Evolutionary conservation across 805 yeast species (phyloP), one percentile per base, ranked within the genome.

Genomic region (Brettanomyces anomalus): DNA sequence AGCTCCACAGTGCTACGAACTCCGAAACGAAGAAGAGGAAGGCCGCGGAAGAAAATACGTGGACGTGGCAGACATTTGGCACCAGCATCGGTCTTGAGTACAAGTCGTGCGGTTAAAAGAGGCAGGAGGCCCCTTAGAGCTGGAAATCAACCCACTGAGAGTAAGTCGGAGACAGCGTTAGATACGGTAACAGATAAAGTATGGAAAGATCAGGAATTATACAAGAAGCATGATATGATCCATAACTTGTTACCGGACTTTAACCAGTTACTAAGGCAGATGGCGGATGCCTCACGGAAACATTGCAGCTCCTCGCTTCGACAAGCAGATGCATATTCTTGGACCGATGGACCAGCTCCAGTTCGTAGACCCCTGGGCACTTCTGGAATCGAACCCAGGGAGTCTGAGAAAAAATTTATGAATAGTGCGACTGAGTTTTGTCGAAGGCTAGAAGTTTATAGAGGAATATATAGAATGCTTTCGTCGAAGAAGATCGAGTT

Each of bases 401-500:
- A 2, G 13, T 7, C 18, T 14, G 40, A 45, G 13, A n/a, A 39
- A 26, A 18, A 35, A 8, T 45, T 37, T 32, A 16, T 42, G 13
- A 5, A 33, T 8, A 17, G 35, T 39, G 42, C 47, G 8, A 32
- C 37, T 13, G 41, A 36, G 4, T 16, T 45, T 8, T 45, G 47
- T 20, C 15, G 21, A 36, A 36, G 36, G 36, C 32, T 45, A n/a
- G 37, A 35, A 32, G 30, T 24, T 7, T 45, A 45, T 32, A 32
- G 47, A 33, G 45, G 42, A 30, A 18, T 42, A 6, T 45, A 45
- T 34, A 34, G 35, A 11, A 19, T 30, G 18, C 19, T 45, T 8
- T 5, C 34, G 5, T n/a, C 37, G 5, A 45, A 39, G 35, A 31
- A 33, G 37, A 39, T 33, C 21, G 41, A 36, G 26, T 24, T 39